Base-by-base conservation (phyloP, 1,284 basidiomycete genomes). In the Ceratobasidium sp. region DNA sequence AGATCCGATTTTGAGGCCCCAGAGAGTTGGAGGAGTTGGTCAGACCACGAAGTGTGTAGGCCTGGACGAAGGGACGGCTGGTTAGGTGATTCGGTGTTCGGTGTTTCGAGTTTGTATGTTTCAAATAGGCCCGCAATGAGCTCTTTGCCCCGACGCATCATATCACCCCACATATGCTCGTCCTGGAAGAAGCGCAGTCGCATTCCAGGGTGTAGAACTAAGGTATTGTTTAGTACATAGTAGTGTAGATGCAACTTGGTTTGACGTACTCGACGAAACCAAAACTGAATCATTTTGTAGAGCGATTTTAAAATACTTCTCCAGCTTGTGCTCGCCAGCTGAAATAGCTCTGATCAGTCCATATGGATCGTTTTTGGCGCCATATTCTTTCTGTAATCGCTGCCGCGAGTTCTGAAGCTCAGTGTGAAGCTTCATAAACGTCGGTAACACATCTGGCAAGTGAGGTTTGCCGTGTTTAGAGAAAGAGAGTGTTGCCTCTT, bases 171-270 rank as follows among this genome's bases (percentile, higher is more conserved):
- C 7, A 63, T n/a, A 7, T 13, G 18, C 7, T 13, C 28, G 56
- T 70, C 68, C 3, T 20, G 3, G 33, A 71, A 71, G 13, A n/a
- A 58, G 15, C 2, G 2, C 1, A 71, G 69, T 7, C 69, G 69
- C 33, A 71, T n/a, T 56, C 53, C 69, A 1, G 69, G 69, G 23
- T 71, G 69, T 4, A 56, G 42, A 3, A 71, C 69, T 71, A 13
- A n/a, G 67, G 1, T 63, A 33, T 18, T 15, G 20, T 15, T 51
- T 23, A 33, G 6, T 28, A 53, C 26, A 69, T 10, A 33, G 39
- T 20, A 69, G 13, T 26, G 20, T 10, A 26, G 28, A 28, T 61
- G 26, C 23, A n/a, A 23, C 33, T 33, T 20, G 20, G 6, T 23
- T 9, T 7, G 6, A 70, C 68, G 15, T 20, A 71, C 69, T 56